Base-by-base conservation (phyloP, 75 land plant species). In the Cunninghamia lanceolata region DNA sequence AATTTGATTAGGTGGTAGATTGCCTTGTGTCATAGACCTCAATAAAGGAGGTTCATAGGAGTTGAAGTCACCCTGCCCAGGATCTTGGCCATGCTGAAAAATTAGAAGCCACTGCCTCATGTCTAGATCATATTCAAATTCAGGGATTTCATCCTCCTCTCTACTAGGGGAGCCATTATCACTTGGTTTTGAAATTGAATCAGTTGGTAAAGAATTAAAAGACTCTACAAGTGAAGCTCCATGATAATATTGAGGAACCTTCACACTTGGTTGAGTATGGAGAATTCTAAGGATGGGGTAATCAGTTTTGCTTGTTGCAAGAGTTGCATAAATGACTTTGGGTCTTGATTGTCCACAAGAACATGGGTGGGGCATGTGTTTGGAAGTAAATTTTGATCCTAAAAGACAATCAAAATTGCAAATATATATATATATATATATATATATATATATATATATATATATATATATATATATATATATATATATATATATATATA, bases 111-210 rank as follows among this genome's bases (percentile, higher is more conserved):
- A 90, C 71, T 97, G 91, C 88, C 99, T 89, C 56, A 97, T 97
- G 88, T 97, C 97, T 39, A 96, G 97, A 91, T 97, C 99, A 82
- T 95, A 84, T 88, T 97, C 97, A 84, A 96, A 94, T 87, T 97
- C 99, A 13, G 94, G 97, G n/a, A 97, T 96, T 88, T 97, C 97
- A 84, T 97, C 99, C 87, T 97, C 99, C 83, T 97, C 99, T 85
- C 99, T 92, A 74, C 90, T 94, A 84, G 95, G 95, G 84, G 96
- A 95, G 77, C 88, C 88, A 84, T 91, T 91, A 84, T 86, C 83
- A 82, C 56, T 91, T 59, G 88, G 87, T 83, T 93, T 94, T 36
- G 83, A 39, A 45, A 3, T 6, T 3, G 46, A 84, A 6, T 70
- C 85, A 80, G 43, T 21, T 42, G 52, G 88, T 8, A n/a, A n/a